Base-by-base conservation (phyloP, 192 early-diverging fungal species). In the Gryganskiella cystojenkinii region DNA sequence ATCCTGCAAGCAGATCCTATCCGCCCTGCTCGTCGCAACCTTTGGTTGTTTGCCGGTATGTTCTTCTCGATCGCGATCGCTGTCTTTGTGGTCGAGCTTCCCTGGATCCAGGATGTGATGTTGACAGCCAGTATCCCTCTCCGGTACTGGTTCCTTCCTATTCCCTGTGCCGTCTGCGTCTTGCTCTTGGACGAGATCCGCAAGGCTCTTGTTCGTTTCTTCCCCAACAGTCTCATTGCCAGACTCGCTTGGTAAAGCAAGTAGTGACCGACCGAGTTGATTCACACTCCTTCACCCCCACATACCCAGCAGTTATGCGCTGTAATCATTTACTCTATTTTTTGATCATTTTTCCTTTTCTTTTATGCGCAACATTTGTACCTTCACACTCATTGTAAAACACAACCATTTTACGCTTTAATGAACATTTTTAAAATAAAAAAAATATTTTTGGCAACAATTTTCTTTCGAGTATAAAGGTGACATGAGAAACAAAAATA, bases 1-100 rank as follows among this genome's bases (percentile, higher is more conserved):
- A 85, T 91, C 24, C 65, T 91, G 10, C 85, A 90, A 44, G 70
- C 87, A 10, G 85, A 90, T 62, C 92, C 92, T 19, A 80, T 92
- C 53, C 84, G 84, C 64, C 81, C 82, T 14, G 81, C 82, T 17
- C 83, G 80, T 19, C 64, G 81, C 51, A 93, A 93, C 79, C 64
- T 84, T 47, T 85, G 74, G 47, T 56, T 92, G 30, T 87, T 89
- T 65, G 64, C 66, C 20, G 84, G 80, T n/a, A 87, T 85, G 70
- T n/a, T 82, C 46, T 72, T 63, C 2, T 81, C 89, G 0, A 24
- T 91, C 15, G 19, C 62, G 3, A 81, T 86, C 63, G 76, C 86
- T 11, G 45, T 87, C 25, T 56, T 89, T 43, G 82, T 85, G 27
- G 74, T 85, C 3, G 85, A 91, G 64, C 61, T 80, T 0, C 88